These are phyloP conservation scores for Nicotiana obtusifolia DNA, from an alignment of 257 asterid species.

Conservation along the genomic window DNA sequence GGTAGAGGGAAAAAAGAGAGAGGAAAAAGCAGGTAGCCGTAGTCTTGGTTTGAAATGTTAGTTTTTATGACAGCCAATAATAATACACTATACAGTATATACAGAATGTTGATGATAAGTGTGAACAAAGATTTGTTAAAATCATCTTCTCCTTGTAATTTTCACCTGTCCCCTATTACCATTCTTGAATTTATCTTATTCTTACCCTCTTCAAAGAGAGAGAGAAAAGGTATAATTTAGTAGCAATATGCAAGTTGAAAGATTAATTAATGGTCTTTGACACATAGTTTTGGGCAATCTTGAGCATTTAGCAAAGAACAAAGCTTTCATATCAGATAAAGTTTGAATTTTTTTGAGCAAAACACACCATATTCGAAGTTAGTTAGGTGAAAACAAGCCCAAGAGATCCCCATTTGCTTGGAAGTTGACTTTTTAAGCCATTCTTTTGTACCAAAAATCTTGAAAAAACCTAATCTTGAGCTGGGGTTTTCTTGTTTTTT, in stretches of 20 bases:
- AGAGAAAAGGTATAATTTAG: background rate
- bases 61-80: background rate
- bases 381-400: background rate
- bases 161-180: background rate
- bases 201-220: background rate
- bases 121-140: background rate
- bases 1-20: too few species aligned
- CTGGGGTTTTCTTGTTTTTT: background rate
- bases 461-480: conserved; percentile 13
- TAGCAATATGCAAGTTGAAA: background rate
- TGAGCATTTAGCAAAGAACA: background rate
- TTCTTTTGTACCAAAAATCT: conserved; percentile 11
- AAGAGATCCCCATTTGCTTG: conserved; percentile 27
- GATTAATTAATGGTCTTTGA: background rate
- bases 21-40: background rate
- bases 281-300: background rate
- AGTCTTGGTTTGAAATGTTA: background rate
- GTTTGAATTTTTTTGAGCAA: background rate
- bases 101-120: background rate
- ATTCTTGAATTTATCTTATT: background rate
- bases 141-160: background rate
- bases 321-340: background rate
- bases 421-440: conserved; percentile 39
- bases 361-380: too few species aligned
- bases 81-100: too few species aligned